These are phyloP conservation scores for Phytophthora citricola DNA, from an alignment of 352 stramenopile genomes.

Conservation along the genomic window DNA sequence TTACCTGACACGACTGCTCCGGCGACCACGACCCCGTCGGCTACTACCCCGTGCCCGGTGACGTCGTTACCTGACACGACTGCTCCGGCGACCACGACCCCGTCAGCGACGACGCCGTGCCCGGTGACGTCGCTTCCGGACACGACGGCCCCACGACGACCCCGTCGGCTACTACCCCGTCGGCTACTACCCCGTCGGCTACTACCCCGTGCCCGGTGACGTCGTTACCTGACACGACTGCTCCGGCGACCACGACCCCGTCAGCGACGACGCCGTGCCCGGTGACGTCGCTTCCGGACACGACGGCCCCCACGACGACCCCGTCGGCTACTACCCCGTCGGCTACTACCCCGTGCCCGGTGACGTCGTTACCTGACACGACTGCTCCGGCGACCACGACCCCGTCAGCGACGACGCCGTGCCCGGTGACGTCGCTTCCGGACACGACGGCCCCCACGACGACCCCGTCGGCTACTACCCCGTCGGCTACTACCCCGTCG, in stretches of 20 bases:
- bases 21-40: not conserved
- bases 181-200: not conserved
- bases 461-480: too few species aligned
- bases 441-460: not conserved
- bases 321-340: constrained; percentile 5
- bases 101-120: too few species aligned
- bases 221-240: constrained; percentile 13
- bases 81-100: not conserved
- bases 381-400: not conserved
- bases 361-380: constrained; percentile 16
- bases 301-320: not conserved
- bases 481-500: too few species aligned
- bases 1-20: not conserved
- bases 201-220: constrained; percentile 20
- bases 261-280: constrained; percentile 9
- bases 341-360: constrained; percentile 4
- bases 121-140: too few species aligned
- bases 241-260: not conserved
- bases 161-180: too few species aligned
- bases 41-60: constrained; percentile 11
- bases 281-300: constrained; percentile 24
- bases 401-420: constrained; percentile 6
- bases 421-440: not conserved
- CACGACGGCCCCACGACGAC: too few species aligned
- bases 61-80: constrained; percentile 8